Conservation (phyloP, 345 rosid genomes). For the Pseudoturritis turrita region DNA sequence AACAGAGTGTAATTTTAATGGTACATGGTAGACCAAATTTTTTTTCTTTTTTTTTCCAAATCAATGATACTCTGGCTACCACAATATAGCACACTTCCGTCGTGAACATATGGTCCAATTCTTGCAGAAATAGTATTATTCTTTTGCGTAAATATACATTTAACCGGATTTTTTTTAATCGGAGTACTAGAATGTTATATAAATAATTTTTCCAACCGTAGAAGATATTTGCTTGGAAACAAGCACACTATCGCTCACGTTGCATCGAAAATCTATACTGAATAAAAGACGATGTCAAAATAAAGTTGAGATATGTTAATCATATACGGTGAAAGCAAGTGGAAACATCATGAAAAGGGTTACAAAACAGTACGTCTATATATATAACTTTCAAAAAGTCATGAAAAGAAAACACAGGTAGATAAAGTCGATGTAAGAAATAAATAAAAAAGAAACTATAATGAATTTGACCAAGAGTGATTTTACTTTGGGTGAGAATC, state of each 20-base stretch:
- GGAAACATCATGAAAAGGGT: conserved; percentile 27
- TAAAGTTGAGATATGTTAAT: conserved; percentile 16
- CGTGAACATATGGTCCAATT: too few relatives aligned
- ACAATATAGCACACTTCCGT: too few relatives aligned
- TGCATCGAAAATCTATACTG: conserved; percentile 16
- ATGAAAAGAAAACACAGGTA: conserved; percentile 28
- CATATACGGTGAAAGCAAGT: conserved; percentile 15
- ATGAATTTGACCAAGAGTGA: conserved; percentile 28
- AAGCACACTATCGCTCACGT: neutral
- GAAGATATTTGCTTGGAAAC: neutral
- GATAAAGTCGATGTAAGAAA: conserved; percentile 18
- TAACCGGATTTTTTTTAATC: neutral
- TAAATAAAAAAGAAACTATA: conserved; percentile 2
- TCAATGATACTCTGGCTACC: too few relatives aligned
- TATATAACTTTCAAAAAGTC: conserved; percentile 27
- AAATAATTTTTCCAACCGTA: neutral
- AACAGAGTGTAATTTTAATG: too few relatives aligned
- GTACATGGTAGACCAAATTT: too few relatives aligned
- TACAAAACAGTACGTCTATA: conserved; percentile 16
- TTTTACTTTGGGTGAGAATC: conserved; percentile 16
- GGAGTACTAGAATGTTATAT: neutral
- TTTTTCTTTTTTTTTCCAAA: too few relatives aligned
- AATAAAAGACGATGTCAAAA: neutral
- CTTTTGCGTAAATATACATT: too few relatives aligned
- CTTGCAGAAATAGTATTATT: too few relatives aligned